Percentiles rank a stretch among this genome's conserved stretches.
Evolutionary conservation across 2,329 filamentous ascomycete genomes (phyloP).

Genomic region (Trichophyton equinum): DNA sequence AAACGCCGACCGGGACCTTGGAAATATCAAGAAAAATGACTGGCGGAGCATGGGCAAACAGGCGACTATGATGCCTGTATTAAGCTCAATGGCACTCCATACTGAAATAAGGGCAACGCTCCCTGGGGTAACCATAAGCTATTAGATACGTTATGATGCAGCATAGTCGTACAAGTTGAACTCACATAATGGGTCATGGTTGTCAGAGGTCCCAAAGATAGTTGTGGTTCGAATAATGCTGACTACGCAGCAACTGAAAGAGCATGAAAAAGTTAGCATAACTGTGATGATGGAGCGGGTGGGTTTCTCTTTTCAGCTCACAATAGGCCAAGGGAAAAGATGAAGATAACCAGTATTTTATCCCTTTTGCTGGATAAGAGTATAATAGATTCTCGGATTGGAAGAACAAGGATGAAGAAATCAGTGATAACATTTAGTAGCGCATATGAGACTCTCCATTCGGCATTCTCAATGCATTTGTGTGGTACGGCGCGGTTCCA

Average conservation of each 20-base stretch:
- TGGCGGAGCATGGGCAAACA: constrained; percentile 28
- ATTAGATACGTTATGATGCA: not conserved
- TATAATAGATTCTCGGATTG: constrained; percentile 15
- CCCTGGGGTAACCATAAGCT: constrained; percentile 10
- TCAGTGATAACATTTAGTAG: constrained; percentile 20
- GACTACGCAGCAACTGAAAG: constrained; percentile 10
- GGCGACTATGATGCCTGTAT: constrained; percentile 27
- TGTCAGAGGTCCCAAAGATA: constrained; percentile 13
- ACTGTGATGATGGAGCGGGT: not conserved
- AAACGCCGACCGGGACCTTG: constrained; percentile 9
- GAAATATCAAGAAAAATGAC: constrained; percentile 18
- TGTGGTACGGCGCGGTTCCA: constrained; percentile 16
- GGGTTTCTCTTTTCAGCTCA: constrained; percentile 3
- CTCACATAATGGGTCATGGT: constrained; percentile 12
- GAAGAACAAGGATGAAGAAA: constrained; percentile 17
- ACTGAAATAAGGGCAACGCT: constrained; percentile 23
- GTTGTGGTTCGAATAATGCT: constrained; percentile 24
- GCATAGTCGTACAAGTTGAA: too few relatives aligned
- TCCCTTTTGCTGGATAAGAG: constrained; percentile 14
- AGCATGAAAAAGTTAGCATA: not conserved
- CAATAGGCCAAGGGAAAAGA: constrained; percentile 19
- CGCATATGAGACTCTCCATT: constrained; percentile 17
- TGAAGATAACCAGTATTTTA: constrained; percentile 15
- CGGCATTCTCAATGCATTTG: constrained; percentile 17
- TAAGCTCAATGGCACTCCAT: constrained; percentile 30